A percentile compares a stretch with the other conserved stretches of the same genome.
Conservation (phyloP, 306 rosid species). For the Vigna hirtella region DNA sequence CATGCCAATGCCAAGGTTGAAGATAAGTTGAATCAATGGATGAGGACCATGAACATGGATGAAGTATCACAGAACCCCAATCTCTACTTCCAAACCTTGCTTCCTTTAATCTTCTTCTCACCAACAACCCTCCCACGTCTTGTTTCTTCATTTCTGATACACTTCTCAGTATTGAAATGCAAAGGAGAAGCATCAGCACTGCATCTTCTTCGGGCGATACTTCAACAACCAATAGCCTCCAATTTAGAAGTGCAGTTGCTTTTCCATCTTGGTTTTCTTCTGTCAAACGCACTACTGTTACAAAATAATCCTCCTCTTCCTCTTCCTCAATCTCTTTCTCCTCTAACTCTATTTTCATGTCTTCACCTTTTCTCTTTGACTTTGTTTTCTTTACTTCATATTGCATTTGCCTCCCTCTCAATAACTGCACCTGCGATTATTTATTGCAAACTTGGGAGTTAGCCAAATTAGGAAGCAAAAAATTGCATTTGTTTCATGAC, state of each 20-base stretch:
- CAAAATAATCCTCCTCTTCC: conserved; percentile 66
- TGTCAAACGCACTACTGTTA: conserved; percentile 74
- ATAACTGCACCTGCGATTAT: conserved; percentile 69
- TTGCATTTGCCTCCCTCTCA: conserved; percentile 81
- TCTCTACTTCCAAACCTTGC: conserved; percentile 68
- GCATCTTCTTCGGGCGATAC: conserved; percentile 87
- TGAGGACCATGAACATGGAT: conserved; percentile 63
- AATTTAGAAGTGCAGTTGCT: conserved; percentile 87
- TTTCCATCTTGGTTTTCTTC: conserved; percentile 74
- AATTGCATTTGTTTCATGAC: not conserved
- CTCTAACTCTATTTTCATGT: conserved; percentile 26
- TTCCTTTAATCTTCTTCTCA: conserved; percentile 81
- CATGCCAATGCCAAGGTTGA: conserved; percentile 88
- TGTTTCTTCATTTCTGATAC: conserved; percentile 77
- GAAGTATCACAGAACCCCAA: conserved; percentile 82
- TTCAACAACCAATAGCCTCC: conserved; percentile 80
- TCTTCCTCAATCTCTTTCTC: conserved; percentile 45
- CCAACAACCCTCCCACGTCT: conserved; percentile 74
- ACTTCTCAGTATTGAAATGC: conserved; percentile 76
- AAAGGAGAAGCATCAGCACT: conserved; percentile 71
- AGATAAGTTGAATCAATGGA: conserved; percentile 62
- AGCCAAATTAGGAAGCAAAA: conserved; percentile 31
- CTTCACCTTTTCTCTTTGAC: conserved; percentile 44
- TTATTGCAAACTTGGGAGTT: not conserved
- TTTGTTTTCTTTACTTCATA: conserved; percentile 56